Evolutionary conservation across 179 eudicot genomes (phyloP).

Genomic region (Pouteria campechiana): DNA sequence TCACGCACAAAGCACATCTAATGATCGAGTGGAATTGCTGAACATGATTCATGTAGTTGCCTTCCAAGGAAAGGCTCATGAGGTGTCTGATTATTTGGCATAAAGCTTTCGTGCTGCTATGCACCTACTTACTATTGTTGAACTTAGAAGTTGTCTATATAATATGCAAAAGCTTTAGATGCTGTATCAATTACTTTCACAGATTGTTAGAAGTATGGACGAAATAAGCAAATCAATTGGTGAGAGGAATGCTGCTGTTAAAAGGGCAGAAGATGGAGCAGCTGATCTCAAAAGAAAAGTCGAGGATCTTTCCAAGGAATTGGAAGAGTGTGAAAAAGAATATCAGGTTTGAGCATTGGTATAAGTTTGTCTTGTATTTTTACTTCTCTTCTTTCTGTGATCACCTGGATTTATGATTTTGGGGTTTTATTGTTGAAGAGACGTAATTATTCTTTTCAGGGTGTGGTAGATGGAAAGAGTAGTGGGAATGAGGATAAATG

Average conservation of each 20-base stretch:
- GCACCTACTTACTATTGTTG: no score
- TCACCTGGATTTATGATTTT: background rate
- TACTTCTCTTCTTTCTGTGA: background rate
- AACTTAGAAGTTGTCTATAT: no score
- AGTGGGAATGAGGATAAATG: slow-evolving; percentile 90
- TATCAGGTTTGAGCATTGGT: slow-evolving; percentile 41
- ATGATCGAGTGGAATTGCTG: no score
- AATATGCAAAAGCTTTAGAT: no score
- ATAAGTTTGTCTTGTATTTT: background rate
- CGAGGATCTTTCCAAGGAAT: slow-evolving; percentile 55
- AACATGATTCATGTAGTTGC: no score
- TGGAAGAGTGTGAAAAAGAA: slow-evolving; percentile 71
- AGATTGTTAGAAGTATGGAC: slow-evolving; percentile 62
- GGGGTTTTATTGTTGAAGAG: background rate
- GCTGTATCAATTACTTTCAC: no score
- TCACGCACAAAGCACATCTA: no score
- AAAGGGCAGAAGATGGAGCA: slow-evolving; percentile 86
- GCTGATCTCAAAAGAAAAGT: slow-evolving; percentile 60
- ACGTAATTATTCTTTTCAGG: slow-evolving; percentile 33
- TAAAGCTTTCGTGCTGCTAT: no score
- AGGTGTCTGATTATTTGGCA: no score
- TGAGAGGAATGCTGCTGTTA: slow-evolving; percentile 64
- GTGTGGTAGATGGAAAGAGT: slow-evolving; percentile 86
- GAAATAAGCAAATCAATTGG: slow-evolving; percentile 66
- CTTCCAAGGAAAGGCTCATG: no score